Evolutionary conservation across 441 rosid species (phyloP), one percentile per base, ranked within the genome.

Genomic region (Melastoma candidum): DNA sequence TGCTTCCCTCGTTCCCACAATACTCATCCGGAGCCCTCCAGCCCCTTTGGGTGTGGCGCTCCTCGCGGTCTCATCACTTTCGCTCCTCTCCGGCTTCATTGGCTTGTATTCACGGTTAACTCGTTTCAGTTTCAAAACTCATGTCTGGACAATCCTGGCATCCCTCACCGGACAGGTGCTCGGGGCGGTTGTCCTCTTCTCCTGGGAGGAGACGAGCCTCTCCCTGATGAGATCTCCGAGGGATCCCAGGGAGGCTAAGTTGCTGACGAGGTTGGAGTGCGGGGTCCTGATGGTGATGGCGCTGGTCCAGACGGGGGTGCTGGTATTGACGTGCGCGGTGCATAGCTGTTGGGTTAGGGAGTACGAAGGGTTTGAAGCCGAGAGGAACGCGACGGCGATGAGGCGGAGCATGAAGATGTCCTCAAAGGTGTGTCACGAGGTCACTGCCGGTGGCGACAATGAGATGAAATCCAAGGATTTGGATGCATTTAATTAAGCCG

Each of bases 221-320:
- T 62, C 68, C 0, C 44, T 73, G 78, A 49, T 71, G 32, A 66
- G 68, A 48, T 70, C 87, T 17, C 45, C 49, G 1, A 54, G 81
- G 53, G 81, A 78, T 53, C 62, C 69, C 0, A 78, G 54, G 48
- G 83, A 80, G 68, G 80, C 81, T 0, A 80, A 76, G 65, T 44
- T 75, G 9, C 56, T 68, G 66, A 78, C 70, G 70, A 83, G 90
- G 60, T 48, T 73, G 51, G 87, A 83, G 49, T 77, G 87, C 43
- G 77, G 80, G 71, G 49, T 75, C 32, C 63, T 78, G 55, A 75
- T 73, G 85, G 75, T 75, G 4, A 74, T 78, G 81, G 7, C 65
- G 57, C 39, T 71, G n/a, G 54, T 76, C 61, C 83, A 78, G 55
- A 12, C 64, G 59, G 47, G 65, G 55, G 83, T 71, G 41, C 54